Evolutionary conservation across 164 flowering plant species (phyloP).

Genomic region (Brasenia schreberi): DNA sequence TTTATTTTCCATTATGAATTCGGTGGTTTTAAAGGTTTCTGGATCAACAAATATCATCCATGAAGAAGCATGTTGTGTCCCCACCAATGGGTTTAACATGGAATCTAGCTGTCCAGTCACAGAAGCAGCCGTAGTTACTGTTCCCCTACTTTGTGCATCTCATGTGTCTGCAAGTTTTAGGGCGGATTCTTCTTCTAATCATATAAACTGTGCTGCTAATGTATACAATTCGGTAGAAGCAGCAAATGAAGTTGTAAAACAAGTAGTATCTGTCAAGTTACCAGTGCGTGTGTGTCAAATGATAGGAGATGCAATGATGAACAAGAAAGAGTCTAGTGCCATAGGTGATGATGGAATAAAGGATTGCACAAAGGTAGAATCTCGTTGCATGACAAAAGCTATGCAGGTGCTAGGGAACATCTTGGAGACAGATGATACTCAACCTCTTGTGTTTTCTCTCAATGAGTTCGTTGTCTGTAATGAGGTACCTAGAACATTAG

Average conservation of each 20-base stretch:
- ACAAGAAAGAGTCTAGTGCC: not conserved
- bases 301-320: not conserved
- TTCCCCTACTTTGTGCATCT: not conserved
- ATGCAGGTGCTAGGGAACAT: not conserved
- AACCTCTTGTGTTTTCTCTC: not conserved
- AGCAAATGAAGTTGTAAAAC: not conserved
- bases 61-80: not conserved
- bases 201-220: not conserved
- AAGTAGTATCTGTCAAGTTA: not conserved
- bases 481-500: not conserved
- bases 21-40: not conserved
- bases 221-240: not conserved
- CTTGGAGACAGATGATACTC: not conserved
- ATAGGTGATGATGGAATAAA: not conserved
- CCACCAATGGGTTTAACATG: not conserved
- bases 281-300: not conserved
- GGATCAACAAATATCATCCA: not conserved
- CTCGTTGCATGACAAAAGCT: not conserved
- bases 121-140: not conserved
- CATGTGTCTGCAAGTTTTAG: not conserved
- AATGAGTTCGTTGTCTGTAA: not conserved
- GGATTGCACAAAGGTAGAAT: not conserved
- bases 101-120: not conserved
- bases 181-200: not conserved
- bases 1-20: not conserved